These are phyloP conservation scores for Cucurbita pepo DNA, from an alignment of 306 rosid species.

Conservation along the genomic window DNA sequence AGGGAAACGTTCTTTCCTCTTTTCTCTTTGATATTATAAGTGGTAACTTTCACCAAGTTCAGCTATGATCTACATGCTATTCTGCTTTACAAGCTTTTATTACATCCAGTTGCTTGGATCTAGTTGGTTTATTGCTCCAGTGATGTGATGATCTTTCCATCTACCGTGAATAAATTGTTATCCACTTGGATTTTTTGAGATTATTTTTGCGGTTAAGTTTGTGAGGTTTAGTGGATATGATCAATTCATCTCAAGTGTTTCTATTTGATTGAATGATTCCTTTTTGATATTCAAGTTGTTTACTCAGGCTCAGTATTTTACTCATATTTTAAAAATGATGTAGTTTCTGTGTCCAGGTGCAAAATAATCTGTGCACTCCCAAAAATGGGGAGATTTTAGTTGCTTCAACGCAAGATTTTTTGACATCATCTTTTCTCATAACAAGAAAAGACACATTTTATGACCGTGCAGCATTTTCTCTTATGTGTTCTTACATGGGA, in stretches of 20 bases:
- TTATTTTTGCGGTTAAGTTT: not conserved
- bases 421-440: constrained; percentile 86
- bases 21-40: not conserved
- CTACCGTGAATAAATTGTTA: not conserved
- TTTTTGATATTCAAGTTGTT: not conserved
- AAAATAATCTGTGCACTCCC: constrained; percentile 92
- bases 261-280: not conserved
- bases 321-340: constrained; percentile 2
- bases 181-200: not conserved
- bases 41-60: not conserved
- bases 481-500: constrained; percentile 82
- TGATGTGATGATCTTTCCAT: not conserved
- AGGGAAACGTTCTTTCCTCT: not conserved
- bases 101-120: not conserved
- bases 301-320: not conserved
- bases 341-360: constrained; percentile 48
- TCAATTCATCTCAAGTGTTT: not conserved
- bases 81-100: not conserved
- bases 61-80: not conserved
- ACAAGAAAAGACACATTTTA: constrained; percentile 90
- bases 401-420: constrained; percentile 95
- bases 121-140: not conserved
- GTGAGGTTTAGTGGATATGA: not conserved
- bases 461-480: constrained; percentile 81
- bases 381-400: constrained; percentile 94